A percentile compares a stretch with the other conserved stretches of the same genome.
These are phyloP conservation scores for Epichloe gansuensis DNA, from an alignment of 2,329 filamentous ascomycete species.

Conservation along the genomic window DNA sequence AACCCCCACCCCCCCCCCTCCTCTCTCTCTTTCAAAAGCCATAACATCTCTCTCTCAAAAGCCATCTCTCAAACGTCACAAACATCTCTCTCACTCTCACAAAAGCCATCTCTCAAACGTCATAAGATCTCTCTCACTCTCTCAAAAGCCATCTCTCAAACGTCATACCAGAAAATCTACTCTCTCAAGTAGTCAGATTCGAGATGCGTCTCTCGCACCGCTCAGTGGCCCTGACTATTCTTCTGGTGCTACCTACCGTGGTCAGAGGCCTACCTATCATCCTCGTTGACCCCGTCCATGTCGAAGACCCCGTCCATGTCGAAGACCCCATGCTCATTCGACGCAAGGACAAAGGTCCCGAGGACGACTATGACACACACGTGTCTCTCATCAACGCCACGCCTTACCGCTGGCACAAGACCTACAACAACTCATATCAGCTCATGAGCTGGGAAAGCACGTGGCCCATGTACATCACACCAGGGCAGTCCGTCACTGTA, in stretches of 20 bases:
- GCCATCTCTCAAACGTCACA: too few relatives aligned
- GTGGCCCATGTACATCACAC: slow-evolving; percentile 16
- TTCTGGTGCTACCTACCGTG: not conserved
- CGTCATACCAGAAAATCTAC: too few relatives aligned
- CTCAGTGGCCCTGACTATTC: not conserved
- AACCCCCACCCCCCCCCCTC: too few relatives aligned
- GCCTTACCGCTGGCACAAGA: slow-evolving; percentile 18
- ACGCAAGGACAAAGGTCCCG: not conserved
- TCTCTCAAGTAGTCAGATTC: not conserved
- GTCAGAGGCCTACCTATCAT: not conserved
- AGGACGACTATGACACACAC: slow-evolving; percentile 6
- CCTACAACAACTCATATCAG: slow-evolving; percentile 11
- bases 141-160: too few relatives aligned
- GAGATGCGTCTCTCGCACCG: not conserved
- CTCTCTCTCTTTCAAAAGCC: too few relatives aligned
- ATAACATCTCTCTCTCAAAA: too few relatives aligned
- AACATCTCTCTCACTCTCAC: too few relatives aligned
- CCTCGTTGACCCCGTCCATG: not conserved
- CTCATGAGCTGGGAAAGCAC: slow-evolving; percentile 9
- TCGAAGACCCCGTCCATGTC: not conserved
- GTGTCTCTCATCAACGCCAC: slow-evolving; percentile 21
- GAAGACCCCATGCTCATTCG: not conserved
- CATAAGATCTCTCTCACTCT: too few relatives aligned
- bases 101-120: too few relatives aligned
- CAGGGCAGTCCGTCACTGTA: slow-evolving; percentile 13